Evolutionary conservation across 306 rosid genomes (phyloP), one percentile per base, ranked within the genome.

Genomic region (Begonia masoniana): DNA sequence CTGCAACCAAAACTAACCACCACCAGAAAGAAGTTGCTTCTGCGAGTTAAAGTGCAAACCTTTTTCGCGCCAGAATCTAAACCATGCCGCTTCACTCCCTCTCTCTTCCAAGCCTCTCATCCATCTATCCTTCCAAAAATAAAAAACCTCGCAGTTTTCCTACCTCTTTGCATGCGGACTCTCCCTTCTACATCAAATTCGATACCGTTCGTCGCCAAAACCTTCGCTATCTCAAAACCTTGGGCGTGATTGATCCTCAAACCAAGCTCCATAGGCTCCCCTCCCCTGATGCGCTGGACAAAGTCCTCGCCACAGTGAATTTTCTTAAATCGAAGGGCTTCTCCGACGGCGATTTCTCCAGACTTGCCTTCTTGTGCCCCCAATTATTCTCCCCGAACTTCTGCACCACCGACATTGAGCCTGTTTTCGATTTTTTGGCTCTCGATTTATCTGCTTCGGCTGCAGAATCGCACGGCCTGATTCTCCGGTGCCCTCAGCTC

Each of bases 251-350:
- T 65, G 47, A 65, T 31, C 73, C 93, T 0, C 58, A 72, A 42
- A 62, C 84, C 49, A 70, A 59, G 12, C 84, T 76, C 52, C 56
- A 61, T 51, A 66, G 69, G 12, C 76, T 76, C 52, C 91, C 84
- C 12, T 74, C 63, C 10, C 85, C 94, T 9, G 81, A 73, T 64
- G 69, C 73, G 43, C 69, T 80, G 55, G 61, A 76, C 55, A 87
- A 73, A 61, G 39, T 80, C 60, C 53, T 85, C 50, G 43, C 63
- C 64, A 81, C 85, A 63, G 68, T 85, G 61, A 4, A 67, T 23
- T 78, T 80, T 73, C 72, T 89, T 66, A 82, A 78, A 59, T 85
- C 94, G 2, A 79, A 77, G 8, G 84, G 87, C 70, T 82, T 89
- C 80, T 58, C 91, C 67, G 87, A 82, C 50, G 21, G 76, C 39